Conservation (phyloP, 805 yeast species). For the Saccharomycopsis selenospora region DNA sequence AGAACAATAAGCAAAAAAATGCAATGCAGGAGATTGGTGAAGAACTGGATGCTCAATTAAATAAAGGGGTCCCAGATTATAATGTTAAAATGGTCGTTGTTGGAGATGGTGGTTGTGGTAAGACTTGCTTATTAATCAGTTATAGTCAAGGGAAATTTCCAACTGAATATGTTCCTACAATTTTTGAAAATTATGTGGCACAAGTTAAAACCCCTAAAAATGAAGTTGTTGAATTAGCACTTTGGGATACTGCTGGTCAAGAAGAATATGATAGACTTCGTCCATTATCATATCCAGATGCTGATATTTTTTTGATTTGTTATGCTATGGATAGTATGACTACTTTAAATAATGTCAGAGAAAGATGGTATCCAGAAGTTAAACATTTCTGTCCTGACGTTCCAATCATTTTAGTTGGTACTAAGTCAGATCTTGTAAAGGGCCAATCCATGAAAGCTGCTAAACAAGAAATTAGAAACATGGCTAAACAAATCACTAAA, state of each 20-base stretch:
- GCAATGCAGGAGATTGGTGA: slow-evolving; percentile 8
- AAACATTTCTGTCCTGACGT: slow-evolving; percentile 73
- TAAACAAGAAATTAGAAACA: slow-evolving; percentile 30
- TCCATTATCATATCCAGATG: slow-evolving; percentile 74
- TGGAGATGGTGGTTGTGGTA: slow-evolving; percentile 91
- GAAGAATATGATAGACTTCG: slow-evolving; percentile 78
- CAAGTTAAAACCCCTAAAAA: slow-evolving; percentile 42
- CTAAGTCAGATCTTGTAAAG: slow-evolving; percentile 55
- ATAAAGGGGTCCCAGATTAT: slow-evolving; percentile 27
- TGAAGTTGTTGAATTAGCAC: slow-evolving; percentile 55
- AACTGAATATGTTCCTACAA: slow-evolving; percentile 68
- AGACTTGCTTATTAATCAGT: slow-evolving; percentile 62
- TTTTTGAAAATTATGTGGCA: slow-evolving; percentile 71
- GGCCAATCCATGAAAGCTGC: slow-evolving; percentile 21
- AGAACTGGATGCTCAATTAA: background rate
- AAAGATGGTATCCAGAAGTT: slow-evolving; percentile 85
- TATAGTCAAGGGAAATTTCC: slow-evolving; percentile 70
- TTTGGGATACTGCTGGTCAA: slow-evolving; percentile 91
- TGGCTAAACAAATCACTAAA: slow-evolving; percentile 47
- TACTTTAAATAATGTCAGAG: slow-evolving; percentile 65
- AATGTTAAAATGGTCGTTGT: slow-evolving; percentile 65
- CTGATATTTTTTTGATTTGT: slow-evolving; percentile 66
- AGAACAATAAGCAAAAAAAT: background rate
- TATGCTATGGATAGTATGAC: slow-evolving; percentile 58
- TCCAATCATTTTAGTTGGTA: slow-evolving; percentile 75